Evolutionary conservation across 306 rosid species (phyloP).

Genomic region (Sindora glabra): DNA sequence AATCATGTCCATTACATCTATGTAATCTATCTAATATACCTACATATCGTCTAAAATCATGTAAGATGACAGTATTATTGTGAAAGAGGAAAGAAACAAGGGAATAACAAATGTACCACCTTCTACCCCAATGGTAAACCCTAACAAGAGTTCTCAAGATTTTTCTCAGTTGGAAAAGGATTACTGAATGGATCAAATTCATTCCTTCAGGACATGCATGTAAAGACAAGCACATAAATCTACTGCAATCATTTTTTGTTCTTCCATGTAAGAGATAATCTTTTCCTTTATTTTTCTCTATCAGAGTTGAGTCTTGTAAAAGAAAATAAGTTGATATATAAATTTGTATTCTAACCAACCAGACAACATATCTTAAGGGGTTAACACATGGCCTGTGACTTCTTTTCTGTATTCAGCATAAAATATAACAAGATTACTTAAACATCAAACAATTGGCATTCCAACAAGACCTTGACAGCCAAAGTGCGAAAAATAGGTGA

Average conservation of each 20-base stretch:
- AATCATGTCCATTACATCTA: too few relatives aligned
- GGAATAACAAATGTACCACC: background rate
- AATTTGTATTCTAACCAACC: background rate
- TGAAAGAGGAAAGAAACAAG: background rate
- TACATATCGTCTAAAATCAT: background rate
- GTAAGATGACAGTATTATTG: background rate
- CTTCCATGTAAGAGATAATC: background rate
- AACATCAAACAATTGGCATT: background rate
- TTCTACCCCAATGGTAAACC: background rate
- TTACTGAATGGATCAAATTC: background rate
- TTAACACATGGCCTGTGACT: background rate
- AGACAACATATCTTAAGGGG: background rate
- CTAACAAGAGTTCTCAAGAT: background rate
- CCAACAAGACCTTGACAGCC: background rate
- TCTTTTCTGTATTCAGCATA: background rate
- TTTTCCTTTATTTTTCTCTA: too few relatives aligned
- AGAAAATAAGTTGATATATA: background rate
- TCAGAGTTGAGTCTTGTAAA: too few relatives aligned
- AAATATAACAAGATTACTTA: background rate
- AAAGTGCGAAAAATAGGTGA: background rate
- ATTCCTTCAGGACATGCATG: background rate
- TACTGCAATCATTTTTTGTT: background rate
- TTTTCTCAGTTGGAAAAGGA: background rate
- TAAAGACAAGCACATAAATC: background rate
- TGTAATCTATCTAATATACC: too few relatives aligned